phyloP scores from a whole-genome alignment of 2,329 filamentous ascomycete genomes.

The Epichloe uncinata region DNA sequence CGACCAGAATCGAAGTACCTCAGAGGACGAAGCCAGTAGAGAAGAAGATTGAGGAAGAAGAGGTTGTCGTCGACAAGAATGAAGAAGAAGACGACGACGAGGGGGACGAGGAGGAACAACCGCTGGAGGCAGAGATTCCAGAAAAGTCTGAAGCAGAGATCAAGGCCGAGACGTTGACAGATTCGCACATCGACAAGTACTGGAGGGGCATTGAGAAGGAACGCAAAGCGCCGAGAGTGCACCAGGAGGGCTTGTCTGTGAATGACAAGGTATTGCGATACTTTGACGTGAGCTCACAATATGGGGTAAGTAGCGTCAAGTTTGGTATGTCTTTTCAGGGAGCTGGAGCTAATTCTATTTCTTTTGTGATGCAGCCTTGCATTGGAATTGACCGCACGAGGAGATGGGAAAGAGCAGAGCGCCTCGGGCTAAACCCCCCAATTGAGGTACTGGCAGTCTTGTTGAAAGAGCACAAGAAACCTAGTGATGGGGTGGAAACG shows the following conservation, averaged over 20 bases:
- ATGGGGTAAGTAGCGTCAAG: conserved; percentile 53
- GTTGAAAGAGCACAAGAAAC: conserved; percentile 52
- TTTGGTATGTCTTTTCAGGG: background rate
- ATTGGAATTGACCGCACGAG: conserved; percentile 70
- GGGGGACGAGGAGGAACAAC: conserved; percentile 12
- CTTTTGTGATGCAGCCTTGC: conserved; percentile 52
- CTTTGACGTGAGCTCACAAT: conserved; percentile 86
- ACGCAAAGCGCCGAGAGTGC: conserved; percentile 56
- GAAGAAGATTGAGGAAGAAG: conserved; percentile 9
- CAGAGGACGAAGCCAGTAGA: conserved; percentile 10
- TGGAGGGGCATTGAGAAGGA: conserved; percentile 61
- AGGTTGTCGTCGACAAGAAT: conserved; percentile 12
- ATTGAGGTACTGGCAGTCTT: conserved; percentile 83
- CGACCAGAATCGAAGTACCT: conserved; percentile 20
- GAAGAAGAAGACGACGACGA: conserved; percentile 14
- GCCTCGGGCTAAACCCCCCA: conserved; percentile 69
- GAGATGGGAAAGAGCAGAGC: conserved; percentile 78
- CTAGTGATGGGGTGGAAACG: conserved; percentile 40
- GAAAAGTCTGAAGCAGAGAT: conserved; percentile 39
- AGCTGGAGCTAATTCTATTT: conserved; percentile 7
- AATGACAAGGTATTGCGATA: conserved; percentile 81
- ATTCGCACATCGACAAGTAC: conserved; percentile 60
- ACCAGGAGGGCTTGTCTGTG: conserved; percentile 58
- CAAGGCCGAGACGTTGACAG: conserved; percentile 50
- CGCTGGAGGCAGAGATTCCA: conserved; percentile 16